A percentile compares a stretch with the other conserved stretches of the same genome.
Evolutionary conservation across 2,329 filamentous ascomycete species (phyloP).

Genomic region (Pseudogymnoascus sp.): DNA sequence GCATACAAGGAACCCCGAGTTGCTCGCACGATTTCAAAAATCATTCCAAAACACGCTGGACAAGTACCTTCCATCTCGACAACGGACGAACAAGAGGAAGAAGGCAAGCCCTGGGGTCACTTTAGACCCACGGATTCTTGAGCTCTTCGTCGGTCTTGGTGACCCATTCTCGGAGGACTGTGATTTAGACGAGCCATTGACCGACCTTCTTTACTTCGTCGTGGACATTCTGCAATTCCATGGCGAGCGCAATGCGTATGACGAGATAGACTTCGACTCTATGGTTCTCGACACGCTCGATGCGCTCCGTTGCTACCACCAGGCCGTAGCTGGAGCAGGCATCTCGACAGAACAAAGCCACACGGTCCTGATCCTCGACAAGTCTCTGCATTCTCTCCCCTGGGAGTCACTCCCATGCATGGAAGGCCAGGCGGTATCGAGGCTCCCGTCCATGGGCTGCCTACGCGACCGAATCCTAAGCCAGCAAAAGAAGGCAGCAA

Average conservation of each 20-base stretch:
- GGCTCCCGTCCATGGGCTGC: conserved; percentile 78
- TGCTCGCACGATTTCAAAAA: conserved; percentile 67
- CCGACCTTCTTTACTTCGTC: conserved; percentile 89
- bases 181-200: conserved; percentile 82
- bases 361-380: conserved; percentile 85
- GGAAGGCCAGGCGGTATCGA: conserved; percentile 67
- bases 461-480: conserved; percentile 63
- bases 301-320: conserved; percentile 71
- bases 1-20: conserved; percentile 49
- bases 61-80: conserved; percentile 76
- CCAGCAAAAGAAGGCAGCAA: conserved; percentile 15
- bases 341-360: conserved; percentile 44
- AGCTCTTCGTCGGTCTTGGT: conserved; percentile 81
- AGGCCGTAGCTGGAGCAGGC: conserved; percentile 30
- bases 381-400: conserved; percentile 80
- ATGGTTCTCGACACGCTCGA: conserved; percentile 87
- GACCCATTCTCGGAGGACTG: conserved; percentile 56
- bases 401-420: conserved; percentile 95
- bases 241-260: conserved; percentile 91
- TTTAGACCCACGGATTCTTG: conserved; percentile 62
- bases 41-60: conserved; percentile 73
- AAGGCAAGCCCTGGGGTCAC: conserved; percentile 34
- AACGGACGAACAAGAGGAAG: conserved; percentile 48
- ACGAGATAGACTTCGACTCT: conserved; percentile 90
- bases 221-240: conserved; percentile 95